Evolutionary conservation across 164 flowering plant genomes (phyloP).

Genomic region (Magnolia changhungtana): DNA sequence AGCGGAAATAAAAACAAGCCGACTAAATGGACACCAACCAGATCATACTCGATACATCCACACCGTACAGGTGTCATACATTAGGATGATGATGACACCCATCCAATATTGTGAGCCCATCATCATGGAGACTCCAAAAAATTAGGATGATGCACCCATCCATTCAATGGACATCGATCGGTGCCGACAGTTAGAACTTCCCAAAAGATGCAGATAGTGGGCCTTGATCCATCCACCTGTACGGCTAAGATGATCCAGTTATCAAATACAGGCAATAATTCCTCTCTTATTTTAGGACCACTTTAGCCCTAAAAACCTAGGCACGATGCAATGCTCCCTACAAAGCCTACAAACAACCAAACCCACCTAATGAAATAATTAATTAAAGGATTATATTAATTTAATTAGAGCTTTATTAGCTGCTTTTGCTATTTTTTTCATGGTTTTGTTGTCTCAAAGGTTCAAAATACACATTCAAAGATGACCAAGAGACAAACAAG

Average conservation of each 20-base stretch:
- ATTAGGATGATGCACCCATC: no score
- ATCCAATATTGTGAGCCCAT: no score
- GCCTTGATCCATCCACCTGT: no score
- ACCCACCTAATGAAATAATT: background rate
- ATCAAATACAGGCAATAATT: no score
- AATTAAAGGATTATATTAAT: background rate
- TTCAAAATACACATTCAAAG: background rate
- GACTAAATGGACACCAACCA: background rate
- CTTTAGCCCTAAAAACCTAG: background rate
- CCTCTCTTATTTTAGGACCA: background rate
- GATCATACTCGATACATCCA: no score
- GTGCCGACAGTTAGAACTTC: no score
- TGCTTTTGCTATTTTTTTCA: background rate
- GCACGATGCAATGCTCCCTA: background rate
- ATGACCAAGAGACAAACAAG: slow-evolving; percentile 5
- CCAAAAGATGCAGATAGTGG: no score
- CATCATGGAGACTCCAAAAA: no score
- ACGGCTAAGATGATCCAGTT: no score
- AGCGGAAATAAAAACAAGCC: background rate
- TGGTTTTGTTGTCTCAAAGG: background rate
- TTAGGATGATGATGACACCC: no score
- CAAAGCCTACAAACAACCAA: background rate
- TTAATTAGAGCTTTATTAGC: background rate
- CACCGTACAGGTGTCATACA: no score
- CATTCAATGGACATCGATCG: no score